Evolutionary conservation across 2,329 filamentous ascomycete genomes (phyloP).

Genomic region (Dactylellina leptospora): DNA sequence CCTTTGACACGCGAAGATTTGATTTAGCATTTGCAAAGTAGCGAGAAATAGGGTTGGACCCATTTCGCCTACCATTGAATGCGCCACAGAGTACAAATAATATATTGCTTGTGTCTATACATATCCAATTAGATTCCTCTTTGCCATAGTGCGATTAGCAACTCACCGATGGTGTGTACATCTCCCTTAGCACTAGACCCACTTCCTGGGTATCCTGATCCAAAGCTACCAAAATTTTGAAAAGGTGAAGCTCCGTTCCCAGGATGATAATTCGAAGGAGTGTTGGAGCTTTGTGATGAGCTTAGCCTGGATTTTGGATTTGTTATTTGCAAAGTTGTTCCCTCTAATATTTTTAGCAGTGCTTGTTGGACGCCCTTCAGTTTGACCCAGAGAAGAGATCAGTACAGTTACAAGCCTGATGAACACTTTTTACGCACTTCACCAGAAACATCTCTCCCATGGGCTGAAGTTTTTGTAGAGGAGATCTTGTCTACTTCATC

Average conservation of each 20-base stretch:
- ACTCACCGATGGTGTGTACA: conserved; percentile 54
- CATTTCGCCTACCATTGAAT: conserved; percentile 72
- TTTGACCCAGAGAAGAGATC: not conserved
- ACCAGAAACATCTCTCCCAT: conserved; percentile 85
- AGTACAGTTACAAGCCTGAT: not conserved
- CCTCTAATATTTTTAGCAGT: conserved; percentile 92
- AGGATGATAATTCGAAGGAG: conserved; percentile 56
- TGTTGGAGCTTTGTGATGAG: conserved; percentile 66
- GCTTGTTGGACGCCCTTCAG: conserved; percentile 85
- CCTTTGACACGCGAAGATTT: not conserved
- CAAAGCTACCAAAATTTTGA: conserved; percentile 50
- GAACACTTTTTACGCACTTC: conserved; percentile 63
- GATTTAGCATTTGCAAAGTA: not conserved
- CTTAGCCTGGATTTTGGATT: conserved; percentile 64
- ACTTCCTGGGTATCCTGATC: conserved; percentile 15
- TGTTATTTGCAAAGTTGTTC: conserved; percentile 88
- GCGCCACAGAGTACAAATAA: conserved; percentile 96
- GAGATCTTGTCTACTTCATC: conserved; percentile 99
- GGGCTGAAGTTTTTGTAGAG: conserved; percentile 83
- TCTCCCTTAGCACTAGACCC: conserved; percentile 55
- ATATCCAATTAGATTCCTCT: not conserved
- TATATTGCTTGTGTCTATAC: conserved; percentile 93
- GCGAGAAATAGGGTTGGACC: no score
- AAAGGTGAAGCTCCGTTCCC: conserved; percentile 60
- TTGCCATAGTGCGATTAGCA: not conserved